Evolutionary conservation across 306 rosid species (phyloP).

Genomic region (Pueraria montana): DNA sequence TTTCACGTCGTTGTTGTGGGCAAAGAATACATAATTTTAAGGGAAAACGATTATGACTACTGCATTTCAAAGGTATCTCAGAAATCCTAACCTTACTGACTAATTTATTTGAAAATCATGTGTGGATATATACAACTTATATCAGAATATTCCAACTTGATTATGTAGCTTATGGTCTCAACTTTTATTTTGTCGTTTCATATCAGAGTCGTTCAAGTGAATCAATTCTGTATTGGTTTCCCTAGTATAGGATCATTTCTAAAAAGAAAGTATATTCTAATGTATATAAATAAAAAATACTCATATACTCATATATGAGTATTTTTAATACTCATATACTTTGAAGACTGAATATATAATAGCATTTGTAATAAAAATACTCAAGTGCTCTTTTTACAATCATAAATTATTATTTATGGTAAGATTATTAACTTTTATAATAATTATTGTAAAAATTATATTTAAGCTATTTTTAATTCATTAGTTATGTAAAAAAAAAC

Average conservation of each 20-base stretch:
- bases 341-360: background rate
- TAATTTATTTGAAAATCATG: conserved; percentile 9
- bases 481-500: too few species aligned
- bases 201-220: background rate
- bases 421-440: too few species aligned
- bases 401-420: too few species aligned
- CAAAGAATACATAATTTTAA: background rate
- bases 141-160: conserved; percentile 38
- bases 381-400: too few species aligned
- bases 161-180: background rate
- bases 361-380: background rate
- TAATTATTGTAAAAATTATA: too few species aligned
- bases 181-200: background rate
- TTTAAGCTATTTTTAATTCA: too few species aligned
- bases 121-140: background rate
- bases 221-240: background rate
- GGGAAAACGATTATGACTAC: background rate
- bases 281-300: too few species aligned
- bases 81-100: background rate
- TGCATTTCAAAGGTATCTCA: conserved; percentile 18
- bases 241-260: background rate
- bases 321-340: background rate
- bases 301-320: too few species aligned
- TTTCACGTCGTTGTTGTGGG: conserved; percentile 35
- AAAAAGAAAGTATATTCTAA: too few species aligned